These are phyloP conservation scores for Fusarium concolor DNA, from an alignment of 2,329 filamentous ascomycete species.

Conservation along the genomic window DNA sequence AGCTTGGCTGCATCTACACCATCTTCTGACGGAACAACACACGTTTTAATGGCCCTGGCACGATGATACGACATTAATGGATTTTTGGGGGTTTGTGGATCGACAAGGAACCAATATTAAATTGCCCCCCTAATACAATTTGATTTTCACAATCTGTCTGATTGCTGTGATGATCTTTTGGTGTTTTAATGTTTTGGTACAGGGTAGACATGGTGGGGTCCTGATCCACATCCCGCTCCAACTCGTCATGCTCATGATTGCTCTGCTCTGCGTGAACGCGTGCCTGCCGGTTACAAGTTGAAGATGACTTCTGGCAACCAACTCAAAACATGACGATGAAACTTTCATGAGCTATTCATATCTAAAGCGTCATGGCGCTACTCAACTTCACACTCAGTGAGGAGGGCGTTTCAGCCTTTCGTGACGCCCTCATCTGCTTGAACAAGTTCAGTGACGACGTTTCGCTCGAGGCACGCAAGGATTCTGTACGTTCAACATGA, in stretches of 20 bases:
- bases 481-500: conserved; percentile 63
- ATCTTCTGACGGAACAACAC: neutral
- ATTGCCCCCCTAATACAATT: conserved; percentile 13
- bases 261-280: neutral
- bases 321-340: neutral
- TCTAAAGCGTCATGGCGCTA: conserved; percentile 60
- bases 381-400: conserved; percentile 79
- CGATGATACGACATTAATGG: conserved; percentile 27
- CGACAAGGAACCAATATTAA: neutral
- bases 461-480: conserved; percentile 76
- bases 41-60: neutral
- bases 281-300: neutral
- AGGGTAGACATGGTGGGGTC: conserved; percentile 21
- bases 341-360: neutral
- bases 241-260: neutral
- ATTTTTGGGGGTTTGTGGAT: conserved; percentile 18
- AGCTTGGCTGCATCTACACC: neutral
- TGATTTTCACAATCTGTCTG: neutral
- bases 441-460: conserved; percentile 85
- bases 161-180: neutral
- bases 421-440: conserved; percentile 79
- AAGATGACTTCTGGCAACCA: neutral
- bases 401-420: conserved; percentile 75
- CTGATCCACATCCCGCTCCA: conserved; percentile 1
- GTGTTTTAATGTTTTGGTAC: neutral